Base-by-base conservation (phyloP, 2,329 filamentous ascomycete genomes). In the Xylariaceae sp. region DNA sequence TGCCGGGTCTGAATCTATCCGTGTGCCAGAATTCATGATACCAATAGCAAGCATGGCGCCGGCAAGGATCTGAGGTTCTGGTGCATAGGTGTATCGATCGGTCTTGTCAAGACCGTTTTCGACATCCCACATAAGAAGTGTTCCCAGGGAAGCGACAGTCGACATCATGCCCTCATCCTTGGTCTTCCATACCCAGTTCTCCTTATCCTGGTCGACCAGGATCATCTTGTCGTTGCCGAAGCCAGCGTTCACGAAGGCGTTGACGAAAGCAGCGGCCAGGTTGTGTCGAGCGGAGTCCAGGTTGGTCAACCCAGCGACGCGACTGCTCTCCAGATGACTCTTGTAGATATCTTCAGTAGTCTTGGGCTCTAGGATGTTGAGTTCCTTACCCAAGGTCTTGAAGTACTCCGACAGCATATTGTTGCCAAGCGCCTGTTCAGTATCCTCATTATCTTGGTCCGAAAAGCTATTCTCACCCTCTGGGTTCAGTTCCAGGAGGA, bases 341-440 rank as follows among this genome's bases (percentile, higher is more conserved):
- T 99, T 99, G 83, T 99, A 99, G 69, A 99, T 99, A 70, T 99
- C 95, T 73, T 99, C 94, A 0, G 93, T 95, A 49, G 90, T 90
- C 79, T 97, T 97, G 41, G 94, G 94, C 64, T 99, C 94, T 48
- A 97, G 80, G 55, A 99, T 93, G 75, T 99, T 97, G 56, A 99
- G 82, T 74, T 99, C 94, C 76, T 97, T 97, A 59, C 88, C 95
- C 37, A 99, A 80, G 4, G 89, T 85, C 76, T 96, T 96, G 82
- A 96, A 99, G 75, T 97, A 88, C 64, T 95, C 90, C 1, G 92
- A 87, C 59, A 99, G 78, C 70, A 89, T 90, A 15, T 88, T 86
- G 75, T 97, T 99, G 73, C 90, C 90, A 58, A 97, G 76, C 67
- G 90, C 94, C 63, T 97, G 92, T 45, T 83, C 80, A 56, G 96